Percentiles rank a stretch among this genome's conserved stretches.
phyloP scores from a whole-genome alignment of 23 red algal genomes.

The Gracilaria gracilis region DNA sequence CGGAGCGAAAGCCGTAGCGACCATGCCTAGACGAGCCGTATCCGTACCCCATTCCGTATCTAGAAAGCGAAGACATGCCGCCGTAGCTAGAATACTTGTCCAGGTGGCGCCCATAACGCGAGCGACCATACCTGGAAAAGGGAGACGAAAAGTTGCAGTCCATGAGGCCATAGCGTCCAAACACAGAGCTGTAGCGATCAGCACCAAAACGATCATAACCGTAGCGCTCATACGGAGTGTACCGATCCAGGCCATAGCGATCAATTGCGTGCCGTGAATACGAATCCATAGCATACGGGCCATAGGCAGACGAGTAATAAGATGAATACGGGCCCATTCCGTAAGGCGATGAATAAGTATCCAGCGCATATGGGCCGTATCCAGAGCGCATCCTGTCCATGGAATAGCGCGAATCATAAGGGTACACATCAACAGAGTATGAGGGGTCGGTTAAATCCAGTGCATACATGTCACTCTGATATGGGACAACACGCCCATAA shows the following conservation, averaged over 20 bases:
- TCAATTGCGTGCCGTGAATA: slow-evolving; percentile 10
- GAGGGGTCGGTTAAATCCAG: slow-evolving; percentile 8
- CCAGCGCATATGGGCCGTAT: slow-evolving; percentile 17
- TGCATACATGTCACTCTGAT: slow-evolving; percentile 20
- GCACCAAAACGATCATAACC: background rate
- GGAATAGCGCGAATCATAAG: background rate
- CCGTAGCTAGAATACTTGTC: background rate
- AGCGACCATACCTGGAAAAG: background rate
- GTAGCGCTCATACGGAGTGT: background rate
- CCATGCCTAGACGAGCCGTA: background rate
- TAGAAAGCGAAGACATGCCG: background rate
- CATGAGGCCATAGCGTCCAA: slow-evolving; percentile 40
- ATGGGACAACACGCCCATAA: slow-evolving; percentile 8
- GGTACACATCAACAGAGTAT: slow-evolving; percentile 2
- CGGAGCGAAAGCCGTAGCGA: background rate
- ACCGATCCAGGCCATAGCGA: slow-evolving; percentile 14
- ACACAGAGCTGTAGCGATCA: slow-evolving; percentile 15
- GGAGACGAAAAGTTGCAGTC: background rate
- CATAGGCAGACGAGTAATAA: slow-evolving; percentile 23
- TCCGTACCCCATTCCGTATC: background rate
- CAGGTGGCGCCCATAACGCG: background rate
- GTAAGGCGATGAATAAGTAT: background rate
- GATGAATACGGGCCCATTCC: slow-evolving; percentile 18
- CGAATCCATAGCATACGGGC: slow-evolving; percentile 18
- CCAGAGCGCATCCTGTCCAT: background rate